These are phyloP conservation scores for Vaccinium vitisidaea DNA, from an alignment of 148 eudicot species.

Conservation along the genomic window DNA sequence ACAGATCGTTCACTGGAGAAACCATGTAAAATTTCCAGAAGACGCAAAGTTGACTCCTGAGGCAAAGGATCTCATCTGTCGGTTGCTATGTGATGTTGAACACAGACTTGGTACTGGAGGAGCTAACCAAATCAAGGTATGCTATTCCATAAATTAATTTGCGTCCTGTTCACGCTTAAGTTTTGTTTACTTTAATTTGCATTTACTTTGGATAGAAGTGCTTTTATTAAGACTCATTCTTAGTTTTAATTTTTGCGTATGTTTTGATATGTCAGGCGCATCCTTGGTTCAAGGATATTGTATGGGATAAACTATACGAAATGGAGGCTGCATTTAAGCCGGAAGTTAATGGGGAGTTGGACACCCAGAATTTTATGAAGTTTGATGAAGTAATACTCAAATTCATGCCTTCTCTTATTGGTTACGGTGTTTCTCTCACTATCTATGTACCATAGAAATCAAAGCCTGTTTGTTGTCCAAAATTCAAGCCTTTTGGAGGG, in stretches of 20 bases:
- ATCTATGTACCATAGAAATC: background rate
- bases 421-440: background rate
- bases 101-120: slow-evolving; percentile 89
- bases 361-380: slow-evolving; percentile 96
- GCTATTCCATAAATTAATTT: background rate
- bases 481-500: background rate
- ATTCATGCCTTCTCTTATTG: background rate
- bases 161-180: background rate
- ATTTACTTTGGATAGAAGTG: background rate
- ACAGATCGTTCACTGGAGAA: slow-evolving; percentile 97
- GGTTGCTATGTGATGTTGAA: slow-evolving; percentile 93
- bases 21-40: slow-evolving; percentile 85
- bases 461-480: background rate
- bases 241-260: too few species aligned
- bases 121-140: slow-evolving; percentile 83
- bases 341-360: slow-evolving; percentile 89
- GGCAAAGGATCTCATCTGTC: slow-evolving; percentile 89
- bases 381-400: slow-evolving; percentile 76
- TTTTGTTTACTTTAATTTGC: background rate
- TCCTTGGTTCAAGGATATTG: slow-evolving; percentile 83
- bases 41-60: slow-evolving; percentile 68
- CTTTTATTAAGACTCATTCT: slow-evolving; percentile 47
- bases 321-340: slow-evolving; percentile 93
- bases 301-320: slow-evolving; percentile 91
- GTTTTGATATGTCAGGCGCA: slow-evolving; percentile 56